Base-by-base conservation (phyloP, 1,139 yeast genomes). In the Yamadazyma friedrichii region DNA sequence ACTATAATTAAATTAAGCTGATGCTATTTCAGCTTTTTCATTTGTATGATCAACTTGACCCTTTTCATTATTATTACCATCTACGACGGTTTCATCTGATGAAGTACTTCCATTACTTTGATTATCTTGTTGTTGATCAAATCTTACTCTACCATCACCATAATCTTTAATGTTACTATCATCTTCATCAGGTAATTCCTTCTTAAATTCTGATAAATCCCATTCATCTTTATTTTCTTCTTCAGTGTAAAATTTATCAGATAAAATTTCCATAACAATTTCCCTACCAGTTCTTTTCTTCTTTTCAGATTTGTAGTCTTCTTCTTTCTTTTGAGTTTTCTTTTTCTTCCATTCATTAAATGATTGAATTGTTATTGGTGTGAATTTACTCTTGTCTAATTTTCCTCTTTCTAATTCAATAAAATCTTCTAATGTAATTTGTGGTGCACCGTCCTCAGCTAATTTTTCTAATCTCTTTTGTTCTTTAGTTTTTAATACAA, bases 401-500 rank as follows among this genome's bases (percentile, higher is more conserved):
- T 82, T 84, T 49, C 81, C 85, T 67, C 98, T 83, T 67, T 93
- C 98, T 44, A 94, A 80, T 61, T 94, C 98, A 51, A 94, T 80
- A 62, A 93, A 93, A 50, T 94, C 98, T 65, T 94, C 99, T 54
- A 94, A 73, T 1, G 98, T 88, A 56, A 94, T 87, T 70, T 85
- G 84, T 41, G 96, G 96, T 56, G 88, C 89, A 45, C 79, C 74
- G 39, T 89, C 97, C 26, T 82, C 79, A 15, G 95, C 96, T 62
- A 84, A 74, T 58, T 83, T 84, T 64, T 93, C 98, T 57, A 89
- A 68, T 58, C 91, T 79, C 74, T 87, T 84, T 63, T 94, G 96
- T 62, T 93, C 98, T 66, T 89, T 91, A 36, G 98, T 93, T 74
- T 93, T 94, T 67, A 94, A 78, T 41, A 88, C 95, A 64, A 89